Evolutionary conservation across 2,329 filamentous ascomycete species (phyloP).

Genomic region (Xylariales sp.): DNA sequence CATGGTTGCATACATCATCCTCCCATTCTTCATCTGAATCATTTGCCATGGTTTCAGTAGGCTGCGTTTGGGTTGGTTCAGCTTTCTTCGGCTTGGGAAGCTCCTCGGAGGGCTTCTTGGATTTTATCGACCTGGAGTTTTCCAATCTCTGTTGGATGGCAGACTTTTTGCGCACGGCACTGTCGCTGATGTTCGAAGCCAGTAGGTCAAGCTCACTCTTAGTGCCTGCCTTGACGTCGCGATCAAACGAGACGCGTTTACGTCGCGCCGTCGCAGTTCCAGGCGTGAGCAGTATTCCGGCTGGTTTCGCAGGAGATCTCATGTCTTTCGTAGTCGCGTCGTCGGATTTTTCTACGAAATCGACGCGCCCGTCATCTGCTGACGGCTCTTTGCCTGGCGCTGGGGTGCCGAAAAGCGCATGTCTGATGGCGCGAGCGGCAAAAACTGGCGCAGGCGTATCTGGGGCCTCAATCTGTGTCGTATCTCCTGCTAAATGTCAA

Average conservation of each 20-base stretch:
- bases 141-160: conserved; percentile 22
- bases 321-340: conserved; percentile 22
- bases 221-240: conserved; percentile 44
- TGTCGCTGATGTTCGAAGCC: conserved; percentile 10
- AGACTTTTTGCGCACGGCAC: conserved; percentile 18
- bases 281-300: conserved; percentile 60
- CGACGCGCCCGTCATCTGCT: conserved; percentile 27
- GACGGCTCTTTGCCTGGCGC: conserved; percentile 23
- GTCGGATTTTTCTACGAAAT: conserved; percentile 17
- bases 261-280: conserved; percentile 56
- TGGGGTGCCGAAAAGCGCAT: conserved; percentile 59
- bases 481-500: conserved; percentile 28
- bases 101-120: conserved; percentile 11
- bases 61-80: neutral
- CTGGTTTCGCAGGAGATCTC: conserved; percentile 44
- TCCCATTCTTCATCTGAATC: conserved; percentile 47
- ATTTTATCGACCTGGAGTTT: conserved; percentile 19
- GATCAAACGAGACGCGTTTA: conserved; percentile 63
- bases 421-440: conserved; percentile 60
- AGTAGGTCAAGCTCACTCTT: conserved; percentile 19
- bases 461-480: conserved; percentile 50
- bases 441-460: conserved; percentile 65
- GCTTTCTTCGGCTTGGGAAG: conserved; percentile 12
- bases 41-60: conserved; percentile 6
- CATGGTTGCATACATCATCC: conserved; percentile 48